Base-by-base conservation (phyloP, 768 basidiomycete species). In the Boletus rubescentipes region DNA sequence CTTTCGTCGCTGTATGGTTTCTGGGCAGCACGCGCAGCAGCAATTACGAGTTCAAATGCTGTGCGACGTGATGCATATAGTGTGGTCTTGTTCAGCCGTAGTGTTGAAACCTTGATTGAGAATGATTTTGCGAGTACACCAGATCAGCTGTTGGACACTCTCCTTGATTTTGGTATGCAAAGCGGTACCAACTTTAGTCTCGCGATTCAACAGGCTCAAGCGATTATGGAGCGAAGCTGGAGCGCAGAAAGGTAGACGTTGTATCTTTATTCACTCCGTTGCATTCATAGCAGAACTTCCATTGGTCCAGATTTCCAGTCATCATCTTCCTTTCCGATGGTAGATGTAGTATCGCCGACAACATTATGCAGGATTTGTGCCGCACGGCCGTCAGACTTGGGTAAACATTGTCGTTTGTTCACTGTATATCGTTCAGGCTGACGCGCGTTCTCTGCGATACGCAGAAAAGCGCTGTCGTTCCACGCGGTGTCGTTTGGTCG, bases 401-500 rank as follows among this genome's bases (percentile, higher is more conserved):
- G 81, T 81, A 55, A 32, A 7, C 3, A n/a, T 15, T 26, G 4
- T n/a, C 18, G 5, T 32, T 15, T 23, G 6, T n/a, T 2, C 8
- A 5, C 1, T 18, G 3, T 34, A n/a, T 0, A 5, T 32, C 20
- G 4, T 23, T 8, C 16, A 11, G 38, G 20, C 46, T 52, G 35
- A 58, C 21, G 14, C 2, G 16, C 3, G 4, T 21, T 46, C 16
- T 39, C 21, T 26, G 20, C 3, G 0, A 40, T 26, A 3, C 6
- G 15, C 39, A 85, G 84, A 12, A 80, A 80, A 68, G 67, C 82
- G 0, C 67, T 83, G 1, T 82, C 83, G 0, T 80, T 85, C 60
- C 84, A 85, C 41, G 63, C 83, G 0, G 79, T 86, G n/a, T 75
- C 79, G 0, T 85, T 86, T 38, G 84, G 81, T 5, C 67, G 68